Base-by-base conservation (phyloP, 2,329 filamentous ascomycete genomes). In the Sporothrix mexicana region DNA sequence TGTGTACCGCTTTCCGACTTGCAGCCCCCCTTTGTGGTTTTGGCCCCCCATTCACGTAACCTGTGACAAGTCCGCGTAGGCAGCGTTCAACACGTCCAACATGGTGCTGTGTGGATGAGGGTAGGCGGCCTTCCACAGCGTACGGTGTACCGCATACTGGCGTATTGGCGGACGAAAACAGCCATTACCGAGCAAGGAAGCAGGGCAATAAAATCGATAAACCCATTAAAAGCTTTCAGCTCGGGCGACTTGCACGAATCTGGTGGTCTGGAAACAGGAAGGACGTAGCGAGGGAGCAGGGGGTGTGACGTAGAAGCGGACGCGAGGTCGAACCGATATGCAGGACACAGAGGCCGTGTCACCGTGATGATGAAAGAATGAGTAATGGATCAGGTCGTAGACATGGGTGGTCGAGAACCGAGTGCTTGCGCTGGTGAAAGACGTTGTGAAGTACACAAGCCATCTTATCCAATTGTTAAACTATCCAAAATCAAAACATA, bases 301-400 rank as follows among this genome's bases (percentile, higher is more conserved):
- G 20, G 25, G n/a, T 43, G 12, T 43, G 61, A 66, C 51, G 25
- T 25, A 23, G 70, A 41, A 62, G 43, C 53, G 51, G 30, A 69
- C 49, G 67, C 53, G 49, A 57, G 51, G 49, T 69, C 36, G 36
- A 47, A 57, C 51, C 45, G n/a, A 17, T 5, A 43, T 57, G 36
- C 30, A 57, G 36, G 12, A 43, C 47, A 53, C 25, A n/a, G 10
- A 25, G 12, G 17, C 15, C 13, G 49, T 69, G 66, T 57, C 47
- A 69, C 66, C 49, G 30, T 70, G 69, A 51, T 70, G 69, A 70
- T 43, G 57, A 12, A 57, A 51, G 55, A 49, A 49, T 62, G 69
- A 51, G 69, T 51, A 62, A 70, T 53, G 55, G 53, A 49, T 70
- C 53, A 70, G 23, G 41, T 25, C 41, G 23, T 61, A 55, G 13